These are phyloP conservation scores for Cryptomeria japonica DNA, from an alignment of 75 land plant species.

Conservation along the genomic window DNA sequence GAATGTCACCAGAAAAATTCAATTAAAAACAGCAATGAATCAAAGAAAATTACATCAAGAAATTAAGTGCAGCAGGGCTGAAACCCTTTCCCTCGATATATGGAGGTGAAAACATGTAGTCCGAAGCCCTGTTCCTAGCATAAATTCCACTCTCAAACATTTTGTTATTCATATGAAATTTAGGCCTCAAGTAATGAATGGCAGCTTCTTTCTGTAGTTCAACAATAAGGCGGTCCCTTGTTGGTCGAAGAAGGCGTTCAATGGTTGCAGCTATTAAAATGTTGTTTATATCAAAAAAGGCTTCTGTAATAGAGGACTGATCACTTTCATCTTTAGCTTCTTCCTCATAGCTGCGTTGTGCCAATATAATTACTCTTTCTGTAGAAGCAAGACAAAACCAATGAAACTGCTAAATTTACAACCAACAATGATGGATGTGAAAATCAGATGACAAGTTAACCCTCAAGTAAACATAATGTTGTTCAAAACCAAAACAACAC, in stretches of 20 bases:
- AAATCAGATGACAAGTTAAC: neutral
- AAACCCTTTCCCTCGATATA: slow-evolving; percentile 47
- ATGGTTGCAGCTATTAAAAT: slow-evolving; percentile 44
- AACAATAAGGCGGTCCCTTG: slow-evolving; percentile 35
- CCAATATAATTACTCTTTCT: slow-evolving; percentile 47
- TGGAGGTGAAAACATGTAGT: slow-evolving; percentile 43
- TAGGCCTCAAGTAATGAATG: slow-evolving; percentile 41
- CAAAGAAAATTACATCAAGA: slow-evolving; percentile 37
- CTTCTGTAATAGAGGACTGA: slow-evolving; percentile 14
- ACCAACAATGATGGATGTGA: neutral
- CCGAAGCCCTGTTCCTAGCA: slow-evolving; percentile 31
- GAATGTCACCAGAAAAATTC: neutral
- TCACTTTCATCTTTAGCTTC: slow-evolving; percentile 26
- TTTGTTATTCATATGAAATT: slow-evolving; percentile 17
- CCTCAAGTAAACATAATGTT: neutral
- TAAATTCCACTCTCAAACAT: slow-evolving; percentile 29
- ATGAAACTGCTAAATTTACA: neutral
- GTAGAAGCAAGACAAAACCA: slow-evolving; percentile 6
- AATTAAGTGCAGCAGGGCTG: slow-evolving; percentile 33
- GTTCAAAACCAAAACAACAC: neutral
- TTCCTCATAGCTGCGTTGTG: slow-evolving; percentile 20
- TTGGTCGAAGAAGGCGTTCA: slow-evolving; percentile 39
- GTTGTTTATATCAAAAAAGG: slow-evolving; percentile 40
- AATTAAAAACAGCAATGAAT: neutral
- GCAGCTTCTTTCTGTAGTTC: slow-evolving; percentile 45